Conservation (phyloP, 352 stramenopile species). For the Phytophthora sojae region DNA sequence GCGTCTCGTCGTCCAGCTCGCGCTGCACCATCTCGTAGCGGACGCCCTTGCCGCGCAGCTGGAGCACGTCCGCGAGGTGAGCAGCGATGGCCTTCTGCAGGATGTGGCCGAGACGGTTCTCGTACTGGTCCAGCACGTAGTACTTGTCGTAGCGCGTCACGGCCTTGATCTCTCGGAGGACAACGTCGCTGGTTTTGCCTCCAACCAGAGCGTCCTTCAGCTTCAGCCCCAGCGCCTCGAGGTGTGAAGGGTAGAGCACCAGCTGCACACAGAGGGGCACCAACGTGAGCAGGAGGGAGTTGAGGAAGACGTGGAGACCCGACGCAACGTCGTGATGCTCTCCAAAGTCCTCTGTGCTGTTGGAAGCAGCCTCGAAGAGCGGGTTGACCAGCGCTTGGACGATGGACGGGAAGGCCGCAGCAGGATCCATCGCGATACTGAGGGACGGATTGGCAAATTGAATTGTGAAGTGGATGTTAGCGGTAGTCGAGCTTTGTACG, state of each 20-base stretch:
- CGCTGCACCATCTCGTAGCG: slow-evolving; percentile 50
- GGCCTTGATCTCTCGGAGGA: slow-evolving; percentile 37
- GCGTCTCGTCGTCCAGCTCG: slow-evolving; percentile 25
- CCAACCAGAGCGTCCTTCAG: slow-evolving; percentile 19
- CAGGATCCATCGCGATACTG: slow-evolving; percentile 16
- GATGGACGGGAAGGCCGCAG: slow-evolving; percentile 17
- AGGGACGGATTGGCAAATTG: slow-evolving; percentile 9
- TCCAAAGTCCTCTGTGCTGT: slow-evolving; percentile 13
- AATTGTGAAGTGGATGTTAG: slow-evolving; percentile 6
- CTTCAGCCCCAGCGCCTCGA: slow-evolving; percentile 10
- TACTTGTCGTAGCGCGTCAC: slow-evolving; percentile 40
- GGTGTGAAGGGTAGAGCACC: slow-evolving; percentile 35
- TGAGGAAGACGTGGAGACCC: slow-evolving; percentile 41
- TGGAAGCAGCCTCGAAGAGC: slow-evolving; percentile 22
- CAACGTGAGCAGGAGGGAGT: slow-evolving; percentile 46
- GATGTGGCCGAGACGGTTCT: slow-evolving; percentile 41
- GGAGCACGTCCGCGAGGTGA: slow-evolving; percentile 42
- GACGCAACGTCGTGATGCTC: background rate
- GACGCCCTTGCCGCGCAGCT: slow-evolving; percentile 37
- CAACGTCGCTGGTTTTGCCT: slow-evolving; percentile 23
- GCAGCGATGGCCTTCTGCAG: slow-evolving; percentile 56
- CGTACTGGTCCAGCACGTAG: slow-evolving; percentile 34
- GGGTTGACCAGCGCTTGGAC: slow-evolving; percentile 20
- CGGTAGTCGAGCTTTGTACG: no score
- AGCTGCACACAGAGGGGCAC: slow-evolving; percentile 55